phyloP scores from a whole-genome alignment of 2,329 filamentous ascomycete species.

The Pseudopithomyces maydicus region DNA sequence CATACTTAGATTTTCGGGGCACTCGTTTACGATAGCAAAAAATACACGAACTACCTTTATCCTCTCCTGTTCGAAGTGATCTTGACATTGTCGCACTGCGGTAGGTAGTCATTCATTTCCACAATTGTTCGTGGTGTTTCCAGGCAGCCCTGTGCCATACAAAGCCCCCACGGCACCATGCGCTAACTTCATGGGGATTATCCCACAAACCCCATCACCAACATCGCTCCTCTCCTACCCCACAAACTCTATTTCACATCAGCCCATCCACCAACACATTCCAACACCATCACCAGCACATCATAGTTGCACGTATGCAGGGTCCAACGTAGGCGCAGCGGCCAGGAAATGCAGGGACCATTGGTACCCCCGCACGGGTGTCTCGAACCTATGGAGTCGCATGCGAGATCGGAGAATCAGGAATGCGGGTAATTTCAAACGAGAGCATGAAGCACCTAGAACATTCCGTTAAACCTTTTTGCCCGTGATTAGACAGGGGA shows the following conservation, averaged over 20 bases:
- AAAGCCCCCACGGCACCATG: background rate
- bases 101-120: no score
- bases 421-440: no score
- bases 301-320: background rate
- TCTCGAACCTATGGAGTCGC: background rate
- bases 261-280: background rate
- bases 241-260: background rate
- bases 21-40: no score
- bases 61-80: background rate
- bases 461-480: no score
- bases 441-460: no score
- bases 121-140: background rate
- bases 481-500: no score
- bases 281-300: background rate
- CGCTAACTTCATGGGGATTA: conserved; percentile 4
- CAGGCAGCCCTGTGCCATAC: background rate
- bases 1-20: background rate
- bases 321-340: background rate
- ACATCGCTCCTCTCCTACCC: background rate
- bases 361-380: background rate
- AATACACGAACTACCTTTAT: no score
- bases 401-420: background rate
- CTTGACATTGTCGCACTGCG: background rate
- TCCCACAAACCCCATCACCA: background rate
- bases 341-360: background rate